A percentile compares a stretch with the other conserved stretches of the same genome.
phyloP scores from a whole-genome alignment of 805 yeast genomes.

The Komagataella populi region DNA sequence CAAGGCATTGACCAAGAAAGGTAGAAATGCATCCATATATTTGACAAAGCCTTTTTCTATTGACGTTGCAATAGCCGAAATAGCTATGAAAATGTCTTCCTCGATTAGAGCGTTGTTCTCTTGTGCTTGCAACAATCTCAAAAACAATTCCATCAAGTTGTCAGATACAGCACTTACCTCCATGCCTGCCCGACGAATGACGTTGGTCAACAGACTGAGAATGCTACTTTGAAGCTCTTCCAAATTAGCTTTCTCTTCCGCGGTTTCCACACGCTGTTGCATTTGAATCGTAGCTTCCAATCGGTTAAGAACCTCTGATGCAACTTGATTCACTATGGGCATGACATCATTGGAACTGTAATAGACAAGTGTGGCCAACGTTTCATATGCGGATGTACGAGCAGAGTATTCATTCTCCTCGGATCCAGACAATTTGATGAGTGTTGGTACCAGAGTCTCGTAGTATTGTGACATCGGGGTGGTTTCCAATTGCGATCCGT shows the following conservation, averaged over 20 bases:
- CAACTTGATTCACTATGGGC: slow-evolving; percentile 56
- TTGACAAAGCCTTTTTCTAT: slow-evolving; percentile 56
- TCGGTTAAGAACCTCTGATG: slow-evolving; percentile 59
- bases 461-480: slow-evolving; percentile 69
- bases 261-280: slow-evolving; percentile 41
- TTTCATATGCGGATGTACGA: slow-evolving; percentile 95
- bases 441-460: slow-evolving; percentile 50
- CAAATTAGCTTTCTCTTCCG: slow-evolving; percentile 64
- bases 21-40: slow-evolving; percentile 74
- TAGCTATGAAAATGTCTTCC: slow-evolving; percentile 88
- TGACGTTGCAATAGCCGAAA: slow-evolving; percentile 80
- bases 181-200: slow-evolving; percentile 67
- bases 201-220: slow-evolving; percentile 65
- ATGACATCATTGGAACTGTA: slow-evolving; percentile 61
- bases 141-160: slow-evolving; percentile 69
- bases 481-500: slow-evolving; percentile 32
- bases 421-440: slow-evolving; percentile 56
- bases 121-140: slow-evolving; percentile 50
- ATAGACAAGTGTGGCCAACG: slow-evolving; percentile 69
- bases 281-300: slow-evolving; percentile 55
- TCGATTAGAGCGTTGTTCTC: slow-evolving; percentile 63
- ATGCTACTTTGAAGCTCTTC: slow-evolving; percentile 84
- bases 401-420: slow-evolving; percentile 76
- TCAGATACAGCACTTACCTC: slow-evolving; percentile 64
- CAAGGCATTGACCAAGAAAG: slow-evolving; percentile 68